Evolutionary conservation across 805 yeast species (phyloP).

Genomic region (Myxozyma monticola): DNA sequence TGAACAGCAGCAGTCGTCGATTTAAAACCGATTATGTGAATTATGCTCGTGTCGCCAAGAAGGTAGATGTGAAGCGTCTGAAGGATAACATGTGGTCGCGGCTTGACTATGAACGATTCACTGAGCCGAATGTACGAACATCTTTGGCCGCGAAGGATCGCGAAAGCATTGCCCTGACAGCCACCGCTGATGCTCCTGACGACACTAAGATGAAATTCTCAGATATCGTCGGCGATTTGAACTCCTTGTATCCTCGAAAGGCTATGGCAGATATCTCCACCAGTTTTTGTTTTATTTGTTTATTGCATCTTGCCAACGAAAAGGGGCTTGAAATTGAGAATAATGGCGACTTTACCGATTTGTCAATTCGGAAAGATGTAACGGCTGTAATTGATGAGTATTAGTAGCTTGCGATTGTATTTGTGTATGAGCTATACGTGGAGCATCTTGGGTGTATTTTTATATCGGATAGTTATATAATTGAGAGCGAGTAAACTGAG

Average conservation of each 20-base stretch:
- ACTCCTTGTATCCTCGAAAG: constrained; percentile 54
- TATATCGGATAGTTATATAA: no score
- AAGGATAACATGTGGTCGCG: constrained; percentile 77
- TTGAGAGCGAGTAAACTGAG: no score
- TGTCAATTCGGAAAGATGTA: constrained; percentile 17
- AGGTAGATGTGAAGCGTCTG: constrained; percentile 69
- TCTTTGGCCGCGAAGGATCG: constrained; percentile 38
- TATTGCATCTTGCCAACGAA: constrained; percentile 84
- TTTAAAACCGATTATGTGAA: constrained; percentile 43
- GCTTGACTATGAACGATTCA: constrained; percentile 33
- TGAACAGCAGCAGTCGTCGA: constrained; percentile 17
- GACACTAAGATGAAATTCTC: constrained; percentile 40
- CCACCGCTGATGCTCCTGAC: constrained; percentile 22
- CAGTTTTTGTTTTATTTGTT: constrained; percentile 79
- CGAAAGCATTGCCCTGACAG: constrained; percentile 30
- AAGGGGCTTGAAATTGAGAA: constrained; percentile 63
- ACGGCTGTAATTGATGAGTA: constrained; percentile 24
- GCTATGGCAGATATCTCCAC: constrained; percentile 71
- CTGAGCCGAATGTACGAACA: constrained; percentile 21
- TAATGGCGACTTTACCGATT: constrained; percentile 43
- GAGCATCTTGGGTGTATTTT: no score
- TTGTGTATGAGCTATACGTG: no score
- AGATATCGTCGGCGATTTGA: constrained; percentile 52
- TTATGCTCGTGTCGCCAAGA: constrained; percentile 72
- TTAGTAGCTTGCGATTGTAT: background rate